Conservation (phyloP, 768 basidiomycete species). For the Termitomyces sp. region DNA sequence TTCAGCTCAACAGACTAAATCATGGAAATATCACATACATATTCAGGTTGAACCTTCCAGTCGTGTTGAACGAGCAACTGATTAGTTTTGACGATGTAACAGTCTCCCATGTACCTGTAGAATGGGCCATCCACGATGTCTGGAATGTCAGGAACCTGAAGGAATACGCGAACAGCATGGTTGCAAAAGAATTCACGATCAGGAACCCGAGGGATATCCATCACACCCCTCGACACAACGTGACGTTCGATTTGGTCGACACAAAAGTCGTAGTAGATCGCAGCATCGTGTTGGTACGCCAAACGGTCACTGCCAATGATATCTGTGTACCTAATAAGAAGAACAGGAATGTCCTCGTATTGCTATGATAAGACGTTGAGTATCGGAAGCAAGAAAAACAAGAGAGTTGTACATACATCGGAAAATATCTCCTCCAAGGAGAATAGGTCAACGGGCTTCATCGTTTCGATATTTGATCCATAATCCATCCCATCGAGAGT, state of each 20-base stretch:
- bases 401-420: background rate
- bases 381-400: background rate
- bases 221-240: conserved; percentile 9
- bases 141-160: conserved; percentile 5
- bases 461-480: background rate
- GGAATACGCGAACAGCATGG: conserved; percentile 16
- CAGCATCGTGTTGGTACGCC: conserved; percentile 2
- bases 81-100: conserved; percentile 9
- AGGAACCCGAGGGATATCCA: background rate
- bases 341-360: conserved; percentile 6
- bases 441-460: conserved; percentile 4
- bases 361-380: background rate
- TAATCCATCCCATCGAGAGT: background rate
- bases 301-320: conserved; percentile 6
- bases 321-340: conserved; percentile 11
- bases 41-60: conserved; percentile 6
- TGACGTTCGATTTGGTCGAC: conserved; percentile 3
- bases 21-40: conserved; percentile 1
- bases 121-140: conserved; percentile 7
- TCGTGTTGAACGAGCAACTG: conserved; percentile 1
- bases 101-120: conserved; percentile 14
- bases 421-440: conserved; percentile 9
- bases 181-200: conserved; percentile 1
- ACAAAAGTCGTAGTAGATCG: conserved; percentile 13
- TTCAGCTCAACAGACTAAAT: background rate